These are phyloP conservation scores for Elsinoe perseae DNA, from an alignment of 2,329 filamentous ascomycete species.

Conservation along the genomic window DNA sequence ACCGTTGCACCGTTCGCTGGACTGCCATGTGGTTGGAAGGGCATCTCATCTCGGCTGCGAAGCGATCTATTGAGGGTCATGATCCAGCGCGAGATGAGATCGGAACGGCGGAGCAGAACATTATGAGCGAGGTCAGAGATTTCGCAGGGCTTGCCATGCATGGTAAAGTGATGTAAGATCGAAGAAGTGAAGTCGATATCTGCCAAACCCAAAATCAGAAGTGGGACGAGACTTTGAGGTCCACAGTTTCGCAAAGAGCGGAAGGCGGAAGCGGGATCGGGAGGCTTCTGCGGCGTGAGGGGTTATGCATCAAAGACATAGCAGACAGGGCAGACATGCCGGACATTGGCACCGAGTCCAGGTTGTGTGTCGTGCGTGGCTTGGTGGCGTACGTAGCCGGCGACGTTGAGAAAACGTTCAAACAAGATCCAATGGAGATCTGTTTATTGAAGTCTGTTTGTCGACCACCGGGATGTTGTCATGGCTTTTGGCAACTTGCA, in stretches of 20 bases:
- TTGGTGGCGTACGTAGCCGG: constrained; percentile 4
- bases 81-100: neutral
- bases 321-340: neutral
- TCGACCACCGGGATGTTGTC: constrained; percentile 1
- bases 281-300: neutral
- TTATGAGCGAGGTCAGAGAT: neutral
- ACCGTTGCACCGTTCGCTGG: neutral
- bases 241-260: neutral
- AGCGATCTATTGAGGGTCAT: neutral
- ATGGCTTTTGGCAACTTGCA: neutral
- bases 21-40: neutral
- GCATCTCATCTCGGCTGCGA: constrained; percentile 10
- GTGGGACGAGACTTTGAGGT: neutral
- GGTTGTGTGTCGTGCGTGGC: neutral
- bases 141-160: too few relatives aligned
- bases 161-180: neutral
- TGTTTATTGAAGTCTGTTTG: constrained; percentile 9
- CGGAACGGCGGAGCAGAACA: neutral
- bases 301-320: neutral
- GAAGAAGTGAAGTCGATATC: neutral
- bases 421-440: neutral
- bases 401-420: neutral
- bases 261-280: constrained; percentile 1
- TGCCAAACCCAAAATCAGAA: neutral
- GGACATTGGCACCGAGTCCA: neutral